Evolutionary conservation across 2,329 filamentous ascomycete species (phyloP).

Genomic region (Apiospora rasikravindrae): DNA sequence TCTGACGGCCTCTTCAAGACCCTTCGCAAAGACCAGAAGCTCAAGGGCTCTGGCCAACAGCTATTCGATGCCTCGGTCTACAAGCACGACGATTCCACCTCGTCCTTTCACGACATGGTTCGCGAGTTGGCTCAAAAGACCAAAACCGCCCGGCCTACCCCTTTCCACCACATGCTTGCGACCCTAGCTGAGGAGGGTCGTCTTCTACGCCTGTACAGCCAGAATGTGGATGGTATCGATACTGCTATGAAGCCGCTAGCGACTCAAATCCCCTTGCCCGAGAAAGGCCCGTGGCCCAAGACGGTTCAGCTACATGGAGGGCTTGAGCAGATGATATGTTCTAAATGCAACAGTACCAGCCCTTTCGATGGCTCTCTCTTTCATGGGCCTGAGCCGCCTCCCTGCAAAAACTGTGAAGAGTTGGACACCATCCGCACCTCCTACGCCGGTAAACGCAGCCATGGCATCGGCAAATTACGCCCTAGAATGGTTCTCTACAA

Average conservation of each 20-base stretch:
- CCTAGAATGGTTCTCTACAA: conserved; percentile 97
- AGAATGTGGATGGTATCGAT: conserved; percentile 97
- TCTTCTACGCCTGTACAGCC: conserved; percentile 87
- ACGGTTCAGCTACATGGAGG: conserved; percentile 95
- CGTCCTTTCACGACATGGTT: conserved; percentile 96
- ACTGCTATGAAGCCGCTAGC: conserved; percentile 79
- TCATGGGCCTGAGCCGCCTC: conserved; percentile 80
- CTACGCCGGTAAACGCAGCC: conserved; percentile 84
- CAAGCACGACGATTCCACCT: conserved; percentile 85
- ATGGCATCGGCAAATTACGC: conserved; percentile 87
- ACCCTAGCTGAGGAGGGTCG: conserved; percentile 87
- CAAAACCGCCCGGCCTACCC: conserved; percentile 77
- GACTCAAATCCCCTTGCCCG: conserved; percentile 79
- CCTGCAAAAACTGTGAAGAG: conserved; percentile 75
- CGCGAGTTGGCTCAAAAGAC: conserved; percentile 83
- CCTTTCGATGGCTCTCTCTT: conserved; percentile 82
- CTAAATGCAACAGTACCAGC: conserved; percentile 81
- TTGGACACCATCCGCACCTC: conserved; percentile 78
- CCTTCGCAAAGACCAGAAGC: conserved; percentile 82
- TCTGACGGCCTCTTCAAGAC: conserved; percentile 87
- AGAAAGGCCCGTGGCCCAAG: conserved; percentile 89
- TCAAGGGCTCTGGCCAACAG: conserved; percentile 92
- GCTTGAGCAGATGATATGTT: conserved; percentile 94
- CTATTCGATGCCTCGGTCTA: conserved; percentile 98
- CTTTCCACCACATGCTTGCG: conserved; percentile 92